Base-by-base conservation (phyloP, 805 yeast genomes). In the Candida xyloterini region DNA sequence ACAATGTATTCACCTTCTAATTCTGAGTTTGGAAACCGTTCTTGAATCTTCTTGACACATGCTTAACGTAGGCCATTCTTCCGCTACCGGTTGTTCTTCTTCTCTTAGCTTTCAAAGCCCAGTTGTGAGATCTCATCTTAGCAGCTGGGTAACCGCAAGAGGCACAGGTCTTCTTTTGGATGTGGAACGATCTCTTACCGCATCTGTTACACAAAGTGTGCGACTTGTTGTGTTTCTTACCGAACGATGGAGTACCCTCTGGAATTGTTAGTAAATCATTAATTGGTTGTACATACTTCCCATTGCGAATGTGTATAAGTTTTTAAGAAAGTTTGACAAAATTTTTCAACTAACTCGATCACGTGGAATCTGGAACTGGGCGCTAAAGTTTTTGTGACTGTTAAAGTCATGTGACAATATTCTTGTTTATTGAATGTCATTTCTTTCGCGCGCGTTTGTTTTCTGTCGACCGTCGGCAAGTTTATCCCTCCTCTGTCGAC, bases 191-290 rank as follows among this genome's bases (percentile, higher is more conserved):
- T 80, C 98, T 95, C 70, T 80, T 77, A 68, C 98, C 98, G 81
- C 99, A 93, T 84, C 95, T 84, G 81, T 85, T 88, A 83, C 99
- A 93, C 75, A 90, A 79, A 71, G 95, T 84, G 88, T 93, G 99
- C 71, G 98, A 84, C 80, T 93, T 93, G 91, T 86, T 90, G 87
- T 93, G 97, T 76, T 93, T 89, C 81, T 91, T 91, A 83, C 99
- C 99, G 82, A 88, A 84, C 73, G 97, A 88, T 78, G 98, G 96
- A 75, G 99, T 91, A 87, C 99, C 99, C 89, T 91, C 95, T 79
- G 66, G 63, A 70, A 67, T 40, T 38, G 42, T 62, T 41, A 36
- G 44, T 40, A 33, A 37, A 15, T 24, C 25, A 16, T 27, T 26
- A 15, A 30, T 23, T 21, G 38, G 30, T 48, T 56, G 60, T 74